Evolutionary conservation across 192 early-diverging fungal genomes (phyloP).

Genomic region (Fimicolochytrium jonesii): DNA sequence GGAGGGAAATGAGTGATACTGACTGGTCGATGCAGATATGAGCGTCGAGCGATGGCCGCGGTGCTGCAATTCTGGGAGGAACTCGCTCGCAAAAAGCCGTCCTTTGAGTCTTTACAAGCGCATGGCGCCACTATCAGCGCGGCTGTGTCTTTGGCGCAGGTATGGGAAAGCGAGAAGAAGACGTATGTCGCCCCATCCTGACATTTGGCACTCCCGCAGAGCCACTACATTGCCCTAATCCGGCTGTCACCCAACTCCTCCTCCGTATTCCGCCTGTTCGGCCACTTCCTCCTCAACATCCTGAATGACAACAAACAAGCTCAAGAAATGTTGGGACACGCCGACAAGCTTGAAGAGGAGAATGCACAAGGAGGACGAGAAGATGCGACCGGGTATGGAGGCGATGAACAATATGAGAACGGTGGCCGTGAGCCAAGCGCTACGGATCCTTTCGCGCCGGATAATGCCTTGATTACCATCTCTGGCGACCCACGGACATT

Average conservation of each 20-base stretch:
- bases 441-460: no score
- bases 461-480: constrained; percentile 37
- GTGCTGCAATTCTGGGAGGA: constrained; percentile 46
- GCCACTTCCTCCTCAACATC: constrained; percentile 36
- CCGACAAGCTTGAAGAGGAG: constrained; percentile 40
- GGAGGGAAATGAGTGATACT: neutral
- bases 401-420: neutral
- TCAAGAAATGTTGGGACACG: constrained; percentile 35
- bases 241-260: constrained; percentile 39
- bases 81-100: constrained; percentile 29
- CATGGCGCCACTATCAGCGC: constrained; percentile 28
- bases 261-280: constrained; percentile 37
- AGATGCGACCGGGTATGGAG: no score
- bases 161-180: neutral
- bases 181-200: neutral
- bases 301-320: constrained; percentile 40
- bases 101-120: constrained; percentile 31
- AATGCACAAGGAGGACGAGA: constrained; percentile 7
- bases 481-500: constrained; percentile 28
- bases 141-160: constrained; percentile 32
- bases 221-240: constrained; percentile 26
- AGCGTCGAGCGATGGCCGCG: constrained; percentile 25
- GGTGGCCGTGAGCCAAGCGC: no score
- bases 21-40: constrained; percentile 9
- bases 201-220: constrained; percentile 11